Conservation (phyloP, 2,329 filamentous ascomycete genomes). For the Trichoderma aggressivum region DNA sequence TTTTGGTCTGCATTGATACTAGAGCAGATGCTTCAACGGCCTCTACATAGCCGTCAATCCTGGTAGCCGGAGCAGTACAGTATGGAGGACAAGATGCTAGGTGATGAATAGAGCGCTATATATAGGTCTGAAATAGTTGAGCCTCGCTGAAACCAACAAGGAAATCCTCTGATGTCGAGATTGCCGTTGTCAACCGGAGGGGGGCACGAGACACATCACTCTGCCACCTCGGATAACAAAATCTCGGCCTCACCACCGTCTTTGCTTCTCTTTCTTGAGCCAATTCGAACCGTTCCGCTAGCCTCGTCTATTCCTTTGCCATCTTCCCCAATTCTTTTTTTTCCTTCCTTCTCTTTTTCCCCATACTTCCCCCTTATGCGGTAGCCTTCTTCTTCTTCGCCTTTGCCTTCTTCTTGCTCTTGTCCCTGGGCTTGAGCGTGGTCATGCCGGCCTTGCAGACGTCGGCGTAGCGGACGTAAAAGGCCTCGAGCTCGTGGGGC, state of each 20-base stretch:
- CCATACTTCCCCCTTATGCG: slow-evolving; percentile 16
- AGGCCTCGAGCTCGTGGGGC: slow-evolving; percentile 70
- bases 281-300: not conserved
- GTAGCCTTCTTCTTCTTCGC: slow-evolving; percentile 65
- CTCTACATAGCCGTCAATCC: too few relatives aligned
- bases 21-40: not conserved
- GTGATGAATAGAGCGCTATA: not conserved
- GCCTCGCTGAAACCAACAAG: not conserved
- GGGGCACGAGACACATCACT: not conserved
- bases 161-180: not conserved
- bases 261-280: not conserved
- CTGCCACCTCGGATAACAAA: not conserved
- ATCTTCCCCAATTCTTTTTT: not conserved
- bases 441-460: slow-evolving; percentile 87
- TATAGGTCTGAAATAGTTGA: not conserved
- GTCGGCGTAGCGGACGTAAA: slow-evolving; percentile 84
- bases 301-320: not conserved
- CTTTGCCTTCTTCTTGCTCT: slow-evolving; percentile 76
- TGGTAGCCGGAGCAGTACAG: not conserved
- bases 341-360: not conserved
- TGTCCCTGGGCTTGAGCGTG: slow-evolving; percentile 86
- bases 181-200: not conserved
- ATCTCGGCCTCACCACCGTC: not conserved
- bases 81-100: not conserved
- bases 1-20: not conserved